Evolutionary conservation across 345 rosid species (phyloP).

Genomic region (Punica granatum): DNA sequence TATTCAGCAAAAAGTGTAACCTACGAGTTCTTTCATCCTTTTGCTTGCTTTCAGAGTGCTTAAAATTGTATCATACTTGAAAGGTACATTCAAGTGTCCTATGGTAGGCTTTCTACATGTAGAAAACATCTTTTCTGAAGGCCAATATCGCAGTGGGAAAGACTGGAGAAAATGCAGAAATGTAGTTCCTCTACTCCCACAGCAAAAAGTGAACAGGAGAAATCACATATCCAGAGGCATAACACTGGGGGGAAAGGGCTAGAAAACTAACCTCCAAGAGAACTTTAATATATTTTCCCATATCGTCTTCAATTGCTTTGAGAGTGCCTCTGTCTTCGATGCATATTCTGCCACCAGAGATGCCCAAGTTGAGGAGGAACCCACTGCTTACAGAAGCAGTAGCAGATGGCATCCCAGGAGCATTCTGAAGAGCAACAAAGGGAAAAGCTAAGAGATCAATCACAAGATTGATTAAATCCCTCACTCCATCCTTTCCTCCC

Average conservation of each 20-base stretch:
- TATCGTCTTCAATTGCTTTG: slow-evolving; percentile 78
- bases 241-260: background rate
- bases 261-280: slow-evolving; percentile 66
- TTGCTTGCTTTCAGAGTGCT: background rate
- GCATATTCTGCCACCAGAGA: slow-evolving; percentile 70
- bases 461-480: slow-evolving; percentile 59
- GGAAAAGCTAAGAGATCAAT: slow-evolving; percentile 91
- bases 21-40: background rate
- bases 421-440: slow-evolving; percentile 80
- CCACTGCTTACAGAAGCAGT: slow-evolving; percentile 92
- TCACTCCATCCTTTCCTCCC: slow-evolving; percentile 85
- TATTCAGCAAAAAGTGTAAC: too few species aligned
- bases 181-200: background rate
- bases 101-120: background rate
- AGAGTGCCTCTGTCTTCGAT: slow-evolving; percentile 70
- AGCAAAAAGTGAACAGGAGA: background rate
- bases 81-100: background rate
- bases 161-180: background rate
- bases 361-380: slow-evolving; percentile 76
- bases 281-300: slow-evolving; percentile 75
- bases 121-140: background rate
- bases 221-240: background rate
- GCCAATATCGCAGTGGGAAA: background rate
- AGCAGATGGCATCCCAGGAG: slow-evolving; percentile 69
- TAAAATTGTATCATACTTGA: background rate